These are phyloP conservation scores for Dinochytrium kinnereticum DNA, from an alignment of 371 early-diverging fungal species.

Conservation along the genomic window DNA sequence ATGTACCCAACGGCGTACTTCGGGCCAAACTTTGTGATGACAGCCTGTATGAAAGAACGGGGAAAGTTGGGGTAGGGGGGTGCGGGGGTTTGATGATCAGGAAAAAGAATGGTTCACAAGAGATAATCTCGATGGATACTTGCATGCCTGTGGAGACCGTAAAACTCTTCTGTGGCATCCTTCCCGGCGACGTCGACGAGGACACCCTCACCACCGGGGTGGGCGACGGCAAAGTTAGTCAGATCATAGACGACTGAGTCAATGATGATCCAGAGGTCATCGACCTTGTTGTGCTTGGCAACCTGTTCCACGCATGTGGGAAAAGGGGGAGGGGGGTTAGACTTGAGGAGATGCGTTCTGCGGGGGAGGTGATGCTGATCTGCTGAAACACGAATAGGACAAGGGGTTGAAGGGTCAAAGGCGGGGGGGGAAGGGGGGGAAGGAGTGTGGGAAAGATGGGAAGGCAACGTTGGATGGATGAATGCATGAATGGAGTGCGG, in stretches of 20 bases:
- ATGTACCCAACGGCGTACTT: slow-evolving; percentile 58
- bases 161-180: slow-evolving; percentile 64
- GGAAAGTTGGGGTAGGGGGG: not conserved
- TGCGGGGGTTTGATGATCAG: not conserved
- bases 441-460: no score
- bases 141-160: slow-evolving; percentile 63
- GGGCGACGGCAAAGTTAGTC: slow-evolving; percentile 61
- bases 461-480: no score
- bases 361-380: no score
- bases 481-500: no score
- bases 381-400: no score
- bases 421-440: no score
- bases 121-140: no score
- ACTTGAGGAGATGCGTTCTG: no score
- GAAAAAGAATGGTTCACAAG: not conserved
- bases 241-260: slow-evolving; percentile 42
- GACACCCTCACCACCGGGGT: slow-evolving; percentile 47
- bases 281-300: slow-evolving; percentile 79
- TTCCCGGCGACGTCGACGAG: slow-evolving; percentile 41
- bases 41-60: slow-evolving; percentile 51
- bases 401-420: no score
- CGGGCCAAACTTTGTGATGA: slow-evolving; percentile 58
- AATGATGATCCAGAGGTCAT: slow-evolving; percentile 51
- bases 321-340: not conserved
- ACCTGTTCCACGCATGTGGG: not conserved